Conservation (phyloP, 2,329 filamentous ascomycete genomes). For the Aspergillus thermomutatus region DNA sequence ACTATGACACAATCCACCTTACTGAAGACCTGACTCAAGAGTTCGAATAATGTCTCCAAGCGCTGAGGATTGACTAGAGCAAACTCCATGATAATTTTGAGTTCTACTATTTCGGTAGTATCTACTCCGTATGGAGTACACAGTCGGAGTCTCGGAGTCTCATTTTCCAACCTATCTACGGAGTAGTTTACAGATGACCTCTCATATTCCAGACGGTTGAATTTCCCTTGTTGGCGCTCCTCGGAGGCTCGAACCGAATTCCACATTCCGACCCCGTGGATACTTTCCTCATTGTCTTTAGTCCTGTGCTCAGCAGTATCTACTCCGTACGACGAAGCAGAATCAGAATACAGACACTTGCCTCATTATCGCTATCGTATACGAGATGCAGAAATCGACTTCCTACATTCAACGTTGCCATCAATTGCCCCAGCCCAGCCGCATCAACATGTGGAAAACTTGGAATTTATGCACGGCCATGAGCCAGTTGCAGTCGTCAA, state of each 20-base stretch:
- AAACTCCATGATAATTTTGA: neutral
- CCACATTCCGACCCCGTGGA: neutral
- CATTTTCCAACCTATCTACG: neutral
- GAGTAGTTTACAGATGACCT: neutral
- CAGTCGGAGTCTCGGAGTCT: neutral
- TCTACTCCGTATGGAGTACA: neutral
- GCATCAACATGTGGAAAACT: neutral
- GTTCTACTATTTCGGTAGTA: neutral
- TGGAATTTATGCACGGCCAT: neutral
- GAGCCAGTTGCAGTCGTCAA: neutral
- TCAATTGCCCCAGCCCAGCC: neutral
- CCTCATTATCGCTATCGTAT: neutral
- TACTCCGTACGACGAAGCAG: neutral
- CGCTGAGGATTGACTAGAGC: neutral
- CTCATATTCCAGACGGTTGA: neutral
- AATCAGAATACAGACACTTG: neutral
- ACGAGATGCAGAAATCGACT: neutral
- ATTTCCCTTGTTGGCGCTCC: neutral
- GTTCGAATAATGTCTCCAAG: neutral
- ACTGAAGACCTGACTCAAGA: neutral
- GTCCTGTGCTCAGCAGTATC: too few species aligned
- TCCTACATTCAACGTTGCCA: neutral
- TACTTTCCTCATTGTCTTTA: neutral
- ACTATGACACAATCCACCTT: neutral
- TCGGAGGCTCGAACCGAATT: neutral